Evolutionary conservation across 192 early-diverging fungal species (phyloP).

Genomic region (Coemansia sp.): DNA sequence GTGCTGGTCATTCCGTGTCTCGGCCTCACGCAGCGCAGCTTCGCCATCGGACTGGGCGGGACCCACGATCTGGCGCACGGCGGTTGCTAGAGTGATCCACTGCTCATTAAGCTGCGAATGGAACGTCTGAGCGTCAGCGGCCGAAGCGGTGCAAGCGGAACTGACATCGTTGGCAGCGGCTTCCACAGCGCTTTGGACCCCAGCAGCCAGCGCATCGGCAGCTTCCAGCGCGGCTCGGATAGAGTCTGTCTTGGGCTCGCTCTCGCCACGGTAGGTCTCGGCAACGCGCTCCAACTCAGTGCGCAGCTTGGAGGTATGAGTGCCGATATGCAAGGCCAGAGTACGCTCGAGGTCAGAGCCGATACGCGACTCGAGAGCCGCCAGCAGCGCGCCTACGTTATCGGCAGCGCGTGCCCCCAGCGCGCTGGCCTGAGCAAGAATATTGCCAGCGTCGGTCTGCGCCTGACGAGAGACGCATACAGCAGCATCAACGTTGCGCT

Average conservation of each 20-base stretch:
- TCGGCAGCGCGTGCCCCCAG: background rate
- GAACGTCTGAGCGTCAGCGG: background rate
- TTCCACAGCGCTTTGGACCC: background rate
- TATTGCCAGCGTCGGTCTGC: background rate
- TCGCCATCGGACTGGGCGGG: background rate
- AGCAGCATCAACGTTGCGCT: slow-evolving; percentile 14
- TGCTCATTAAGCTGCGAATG: background rate
- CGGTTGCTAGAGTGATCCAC: background rate
- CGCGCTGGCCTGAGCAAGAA: background rate
- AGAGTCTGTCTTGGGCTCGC: background rate
- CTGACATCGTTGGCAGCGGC: background rate
- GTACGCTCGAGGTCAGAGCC: slow-evolving; percentile 33
- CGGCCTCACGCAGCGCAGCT: background rate
- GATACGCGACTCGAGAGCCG: slow-evolving; percentile 25
- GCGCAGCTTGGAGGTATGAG: slow-evolving; percentile 16
- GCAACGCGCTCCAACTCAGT: background rate
- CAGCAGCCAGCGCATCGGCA: background rate
- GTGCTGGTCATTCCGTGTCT: background rate
- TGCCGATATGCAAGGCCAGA: slow-evolving; percentile 3
- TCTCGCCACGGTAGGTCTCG: background rate
- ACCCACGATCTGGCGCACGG: background rate
- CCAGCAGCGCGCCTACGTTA: slow-evolving; percentile 19
- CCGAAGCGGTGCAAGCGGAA: background rate
- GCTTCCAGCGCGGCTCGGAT: background rate
- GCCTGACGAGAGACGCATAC: slow-evolving; percentile 5